These are phyloP conservation scores for Blastobotrys elegans DNA, from an alignment of 1,139 yeast species.

Conservation along the genomic window DNA sequence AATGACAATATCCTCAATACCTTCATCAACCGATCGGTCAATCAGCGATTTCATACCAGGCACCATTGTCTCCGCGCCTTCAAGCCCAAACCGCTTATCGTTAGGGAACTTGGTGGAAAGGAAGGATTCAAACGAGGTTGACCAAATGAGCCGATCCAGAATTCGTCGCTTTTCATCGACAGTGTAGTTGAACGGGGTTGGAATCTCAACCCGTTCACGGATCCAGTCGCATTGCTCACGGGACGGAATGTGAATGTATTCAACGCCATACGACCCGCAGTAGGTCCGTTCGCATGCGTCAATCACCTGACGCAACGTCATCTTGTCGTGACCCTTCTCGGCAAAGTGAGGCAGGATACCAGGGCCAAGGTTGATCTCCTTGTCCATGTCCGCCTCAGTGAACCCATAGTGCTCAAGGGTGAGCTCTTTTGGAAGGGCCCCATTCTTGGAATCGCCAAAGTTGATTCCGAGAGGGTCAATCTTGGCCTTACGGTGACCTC, in stretches of 20 bases:
- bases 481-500: constrained; percentile 95
- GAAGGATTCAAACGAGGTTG: constrained; percentile 89
- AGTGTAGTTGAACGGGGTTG: constrained; percentile 76
- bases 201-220: constrained; percentile 93
- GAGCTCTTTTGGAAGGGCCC: constrained; percentile 72
- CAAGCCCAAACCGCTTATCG: constrained; percentile 97
- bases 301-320: constrained; percentile 72
- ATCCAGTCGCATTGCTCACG: constrained; percentile 97
- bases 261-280: constrained; percentile 87
- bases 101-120: constrained; percentile 93
- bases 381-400: constrained; percentile 76
- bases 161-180: constrained; percentile 93
- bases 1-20: constrained; percentile 91
- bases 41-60: constrained; percentile 97
- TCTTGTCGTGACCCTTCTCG: constrained; percentile 52
- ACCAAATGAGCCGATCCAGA: constrained; percentile 94
- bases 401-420: constrained; percentile 90
- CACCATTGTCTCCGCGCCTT: constrained; percentile 94
- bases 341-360: constrained; percentile 95
- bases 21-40: constrained; percentile 88
- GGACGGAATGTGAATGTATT: constrained; percentile 94
- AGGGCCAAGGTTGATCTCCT: constrained; percentile 87
- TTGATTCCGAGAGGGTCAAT: constrained; percentile 92
- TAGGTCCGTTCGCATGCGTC: constrained; percentile 75
- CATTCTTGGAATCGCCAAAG: constrained; percentile 53